Percentiles rank a stretch among this genome's conserved stretches.
Evolutionary conservation across 2,329 filamentous ascomycete genomes (phyloP).

Genomic region (Exophiala oligosperma): DNA sequence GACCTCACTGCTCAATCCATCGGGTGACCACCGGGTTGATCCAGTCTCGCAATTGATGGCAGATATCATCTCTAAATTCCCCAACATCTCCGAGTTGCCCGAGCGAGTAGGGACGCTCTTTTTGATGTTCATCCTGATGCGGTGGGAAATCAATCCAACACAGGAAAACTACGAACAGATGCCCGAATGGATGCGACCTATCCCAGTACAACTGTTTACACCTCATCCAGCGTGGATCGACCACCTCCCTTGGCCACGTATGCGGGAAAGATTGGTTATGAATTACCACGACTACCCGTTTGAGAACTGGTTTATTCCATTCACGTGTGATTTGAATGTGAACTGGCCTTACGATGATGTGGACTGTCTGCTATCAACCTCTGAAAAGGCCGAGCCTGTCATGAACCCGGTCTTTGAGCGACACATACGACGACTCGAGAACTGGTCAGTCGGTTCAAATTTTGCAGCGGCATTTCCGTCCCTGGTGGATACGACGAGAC

Average conservation of each 20-base stretch:
- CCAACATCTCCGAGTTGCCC: slow-evolving; percentile 73
- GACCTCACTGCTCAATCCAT: slow-evolving; percentile 72
- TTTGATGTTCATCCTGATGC: slow-evolving; percentile 82
- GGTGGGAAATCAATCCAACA: slow-evolving; percentile 80
- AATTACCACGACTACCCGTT: slow-evolving; percentile 63
- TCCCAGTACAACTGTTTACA: slow-evolving; percentile 63
- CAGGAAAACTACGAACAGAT: slow-evolving; percentile 76
- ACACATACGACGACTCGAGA: slow-evolving; percentile 71
- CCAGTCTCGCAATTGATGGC: slow-evolving; percentile 82
- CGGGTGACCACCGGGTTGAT: slow-evolving; percentile 51
- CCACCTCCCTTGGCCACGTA: slow-evolving; percentile 73
- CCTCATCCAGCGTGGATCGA: slow-evolving; percentile 82
- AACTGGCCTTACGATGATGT: slow-evolving; percentile 83
- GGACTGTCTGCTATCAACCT: slow-evolving; percentile 63
- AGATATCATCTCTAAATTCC: slow-evolving; percentile 81
- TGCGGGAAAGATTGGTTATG: slow-evolving; percentile 67
- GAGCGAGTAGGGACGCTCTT: slow-evolving; percentile 82
- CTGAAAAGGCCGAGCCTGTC: slow-evolving; percentile 61
- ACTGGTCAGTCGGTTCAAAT: slow-evolving; percentile 75
- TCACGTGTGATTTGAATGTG: slow-evolving; percentile 70
- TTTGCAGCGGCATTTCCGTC: slow-evolving; percentile 67
- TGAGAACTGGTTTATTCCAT: slow-evolving; percentile 81
- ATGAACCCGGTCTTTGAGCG: slow-evolving; percentile 87
- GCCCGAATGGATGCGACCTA: slow-evolving; percentile 70
- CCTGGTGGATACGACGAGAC: slow-evolving; percentile 44